These are phyloP conservation scores for Rhinocladiella mackenziei DNA, from an alignment of 2,329 filamentous ascomycete genomes.

Conservation along the genomic window DNA sequence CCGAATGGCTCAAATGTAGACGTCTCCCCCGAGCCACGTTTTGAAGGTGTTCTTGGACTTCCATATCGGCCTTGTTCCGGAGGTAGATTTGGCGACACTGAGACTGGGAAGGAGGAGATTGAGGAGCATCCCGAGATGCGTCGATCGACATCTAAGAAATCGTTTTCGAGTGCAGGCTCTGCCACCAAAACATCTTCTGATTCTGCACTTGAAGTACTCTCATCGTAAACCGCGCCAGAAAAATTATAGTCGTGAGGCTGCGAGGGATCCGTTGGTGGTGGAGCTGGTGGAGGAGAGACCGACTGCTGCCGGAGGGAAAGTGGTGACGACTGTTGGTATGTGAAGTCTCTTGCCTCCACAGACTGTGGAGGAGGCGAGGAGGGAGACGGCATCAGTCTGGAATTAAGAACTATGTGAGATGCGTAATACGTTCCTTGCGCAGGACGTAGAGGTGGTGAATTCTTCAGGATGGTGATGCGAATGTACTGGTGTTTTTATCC, in stretches of 20 bases:
- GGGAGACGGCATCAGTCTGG: not conserved
- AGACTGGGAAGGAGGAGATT: slow-evolving; percentile 29
- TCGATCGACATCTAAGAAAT: slow-evolving; percentile 4
- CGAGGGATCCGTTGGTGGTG: slow-evolving; percentile 5
- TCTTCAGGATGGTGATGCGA: too few relatives aligned
- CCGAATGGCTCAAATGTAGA: slow-evolving; percentile 2
- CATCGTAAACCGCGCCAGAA: slow-evolving; percentile 19
- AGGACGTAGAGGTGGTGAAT: too few relatives aligned
- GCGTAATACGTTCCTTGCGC: slow-evolving; percentile 7
- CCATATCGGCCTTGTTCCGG: slow-evolving; percentile 14
- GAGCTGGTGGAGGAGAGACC: slow-evolving; percentile 11
- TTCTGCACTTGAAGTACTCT: slow-evolving; percentile 11
- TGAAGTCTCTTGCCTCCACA: slow-evolving; percentile 9
- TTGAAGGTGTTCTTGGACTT: slow-evolving; percentile 17
- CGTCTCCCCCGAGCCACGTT: slow-evolving; percentile 5
- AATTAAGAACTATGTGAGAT: not conserved
- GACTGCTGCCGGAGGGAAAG: slow-evolving; percentile 23
- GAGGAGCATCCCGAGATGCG: slow-evolving; percentile 25
- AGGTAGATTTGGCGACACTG: slow-evolving; percentile 21
- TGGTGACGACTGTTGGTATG: slow-evolving; percentile 25
- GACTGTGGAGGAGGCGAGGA: not conserved
- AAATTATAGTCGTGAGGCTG: slow-evolving; percentile 23
- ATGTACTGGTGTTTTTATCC: too few relatives aligned
- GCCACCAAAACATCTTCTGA: slow-evolving; percentile 7
- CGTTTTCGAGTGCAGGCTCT: slow-evolving; percentile 9